A percentile compares a stretch with the other conserved stretches of the same genome.
Conservation (phyloP, 1,284 basidiomycete species). For the Pulchroboletus neoregius region DNA sequence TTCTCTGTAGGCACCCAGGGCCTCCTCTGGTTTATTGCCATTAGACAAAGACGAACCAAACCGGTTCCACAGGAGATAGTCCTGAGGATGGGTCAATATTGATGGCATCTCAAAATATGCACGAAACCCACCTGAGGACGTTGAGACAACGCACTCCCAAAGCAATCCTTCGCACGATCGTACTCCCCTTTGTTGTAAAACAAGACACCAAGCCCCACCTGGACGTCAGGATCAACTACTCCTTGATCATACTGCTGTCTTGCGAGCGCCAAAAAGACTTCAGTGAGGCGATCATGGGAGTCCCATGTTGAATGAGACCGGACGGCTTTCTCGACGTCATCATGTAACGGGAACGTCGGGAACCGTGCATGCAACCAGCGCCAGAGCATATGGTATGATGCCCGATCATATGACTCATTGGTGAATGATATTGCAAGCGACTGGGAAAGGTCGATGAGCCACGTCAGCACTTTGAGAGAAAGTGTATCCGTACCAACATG, state of each 20-base stretch:
- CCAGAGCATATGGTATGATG: slow-evolving; percentile 84
- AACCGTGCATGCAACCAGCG: slow-evolving; percentile 82
- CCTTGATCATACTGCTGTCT: slow-evolving; percentile 69
- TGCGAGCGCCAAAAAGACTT: slow-evolving; percentile 83
- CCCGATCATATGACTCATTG: slow-evolving; percentile 91
- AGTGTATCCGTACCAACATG: slow-evolving; percentile 62
- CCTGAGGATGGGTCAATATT: slow-evolving; percentile 41
- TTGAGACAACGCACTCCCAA: slow-evolving; percentile 77
- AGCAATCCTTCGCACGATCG: slow-evolving; percentile 85
- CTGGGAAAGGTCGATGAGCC: slow-evolving; percentile 39
- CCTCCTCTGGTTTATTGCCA: slow-evolving; percentile 92
- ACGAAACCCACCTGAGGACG: slow-evolving; percentile 57
- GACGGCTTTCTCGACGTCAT: slow-evolving; percentile 56
- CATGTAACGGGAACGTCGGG: slow-evolving; percentile 59
- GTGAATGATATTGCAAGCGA: slow-evolving; percentile 96
- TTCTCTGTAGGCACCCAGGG: slow-evolving; percentile 90
- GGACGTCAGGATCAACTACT: slow-evolving; percentile 87
- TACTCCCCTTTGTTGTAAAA: slow-evolving; percentile 86
- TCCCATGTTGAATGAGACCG: slow-evolving; percentile 75
- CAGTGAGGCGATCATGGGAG: slow-evolving; percentile 76
- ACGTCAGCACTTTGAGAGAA: neutral
- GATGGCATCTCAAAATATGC: slow-evolving; percentile 5
- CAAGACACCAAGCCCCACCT: slow-evolving; percentile 89
- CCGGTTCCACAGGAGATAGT: slow-evolving; percentile 96
- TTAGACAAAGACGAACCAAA: slow-evolving; percentile 95